phyloP scores from a whole-genome alignment of 768 basidiomycete genomes.

The Suillus luteus region DNA sequence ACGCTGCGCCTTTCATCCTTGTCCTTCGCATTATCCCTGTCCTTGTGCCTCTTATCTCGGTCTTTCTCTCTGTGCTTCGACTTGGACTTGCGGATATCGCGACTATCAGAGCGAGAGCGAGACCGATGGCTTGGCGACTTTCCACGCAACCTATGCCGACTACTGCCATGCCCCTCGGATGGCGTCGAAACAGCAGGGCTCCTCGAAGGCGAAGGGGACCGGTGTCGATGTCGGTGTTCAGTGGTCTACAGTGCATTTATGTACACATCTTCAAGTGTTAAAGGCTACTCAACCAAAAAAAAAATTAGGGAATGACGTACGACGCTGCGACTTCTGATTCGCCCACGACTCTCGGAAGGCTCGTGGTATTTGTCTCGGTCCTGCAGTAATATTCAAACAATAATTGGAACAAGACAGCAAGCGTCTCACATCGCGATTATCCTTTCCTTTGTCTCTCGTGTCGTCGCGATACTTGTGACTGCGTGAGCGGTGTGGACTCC shows the following conservation, averaged over 20 bases:
- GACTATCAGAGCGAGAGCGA: slow-evolving; percentile 33
- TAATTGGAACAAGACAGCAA: neutral
- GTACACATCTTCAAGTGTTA: slow-evolving; percentile 31
- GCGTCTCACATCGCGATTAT: neutral
- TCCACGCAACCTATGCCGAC: slow-evolving; percentile 21
- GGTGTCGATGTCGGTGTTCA: slow-evolving; percentile 16
- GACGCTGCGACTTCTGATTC: slow-evolving; percentile 27
- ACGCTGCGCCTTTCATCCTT: slow-evolving; percentile 55
- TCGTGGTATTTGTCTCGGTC: slow-evolving; percentile 14
- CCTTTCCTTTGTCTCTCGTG: slow-evolving; percentile 14
- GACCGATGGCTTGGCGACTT: slow-evolving; percentile 10
- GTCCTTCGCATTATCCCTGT: slow-evolving; percentile 32
- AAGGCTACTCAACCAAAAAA: slow-evolving; percentile 10
- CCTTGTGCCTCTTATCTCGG: slow-evolving; percentile 35
- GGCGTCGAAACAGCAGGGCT: slow-evolving; percentile 20
- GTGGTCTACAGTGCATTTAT: slow-evolving; percentile 25
- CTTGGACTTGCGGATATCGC: slow-evolving; percentile 26
- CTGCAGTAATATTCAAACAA: slow-evolving; percentile 4
- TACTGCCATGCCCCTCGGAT: slow-evolving; percentile 20
- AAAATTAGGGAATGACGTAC: slow-evolving; percentile 23
- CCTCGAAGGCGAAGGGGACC: slow-evolving; percentile 21
- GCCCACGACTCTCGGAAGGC: slow-evolving; percentile 10
- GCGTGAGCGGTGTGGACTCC: slow-evolving; percentile 19
- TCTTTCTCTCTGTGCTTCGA: slow-evolving; percentile 28
- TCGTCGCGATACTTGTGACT: slow-evolving; percentile 6